These are phyloP conservation scores for Condylostoma magnum DNA, from an alignment of 169 alveolate genomes.

Conservation along the genomic window DNA sequence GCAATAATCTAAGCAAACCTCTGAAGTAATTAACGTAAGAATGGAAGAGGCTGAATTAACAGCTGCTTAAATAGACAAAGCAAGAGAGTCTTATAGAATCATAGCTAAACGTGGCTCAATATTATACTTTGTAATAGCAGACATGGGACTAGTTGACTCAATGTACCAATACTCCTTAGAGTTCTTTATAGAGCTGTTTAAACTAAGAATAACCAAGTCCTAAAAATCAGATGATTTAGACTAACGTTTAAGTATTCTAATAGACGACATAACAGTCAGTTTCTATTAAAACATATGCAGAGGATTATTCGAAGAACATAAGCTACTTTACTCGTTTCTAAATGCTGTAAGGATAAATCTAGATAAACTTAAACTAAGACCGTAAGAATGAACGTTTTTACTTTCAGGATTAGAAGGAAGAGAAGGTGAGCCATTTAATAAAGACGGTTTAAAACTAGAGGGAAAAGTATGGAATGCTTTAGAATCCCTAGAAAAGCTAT, in stretches of 20 bases:
- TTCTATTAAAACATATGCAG: slow-evolving; percentile 84
- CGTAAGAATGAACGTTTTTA: slow-evolving; percentile 82
- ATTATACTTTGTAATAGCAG: slow-evolving; percentile 86
- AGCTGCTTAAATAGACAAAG: slow-evolving; percentile 77
- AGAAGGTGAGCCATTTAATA: slow-evolving; percentile 20
- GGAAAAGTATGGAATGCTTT: slow-evolving; percentile 28
- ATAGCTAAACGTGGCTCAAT: slow-evolving; percentile 81
- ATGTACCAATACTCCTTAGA: slow-evolving; percentile 89
- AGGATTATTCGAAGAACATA: slow-evolving; percentile 88
- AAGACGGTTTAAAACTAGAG: not conserved
- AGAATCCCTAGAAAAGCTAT: slow-evolving; percentile 58
- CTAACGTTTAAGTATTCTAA: slow-evolving; percentile 72
- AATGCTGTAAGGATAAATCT: slow-evolving; percentile 67
- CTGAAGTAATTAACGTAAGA: slow-evolving; percentile 81
- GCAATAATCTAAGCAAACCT: slow-evolving; percentile 77
- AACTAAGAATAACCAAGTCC: slow-evolving; percentile 79
- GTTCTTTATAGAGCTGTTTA: slow-evolving; percentile 82
- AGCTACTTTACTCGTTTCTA: slow-evolving; percentile 76
- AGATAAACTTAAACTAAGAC: slow-evolving; percentile 53
- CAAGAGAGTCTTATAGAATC: slow-evolving; percentile 76
- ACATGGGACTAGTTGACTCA: slow-evolving; percentile 82
- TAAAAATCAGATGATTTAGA: slow-evolving; percentile 71
- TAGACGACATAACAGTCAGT: slow-evolving; percentile 83
- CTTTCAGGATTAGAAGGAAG: slow-evolving; percentile 64
- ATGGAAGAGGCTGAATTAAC: slow-evolving; percentile 87